phyloP scores from a whole-genome alignment of 2,329 filamentous ascomycete genomes.

The Fusarium graminum region DNA sequence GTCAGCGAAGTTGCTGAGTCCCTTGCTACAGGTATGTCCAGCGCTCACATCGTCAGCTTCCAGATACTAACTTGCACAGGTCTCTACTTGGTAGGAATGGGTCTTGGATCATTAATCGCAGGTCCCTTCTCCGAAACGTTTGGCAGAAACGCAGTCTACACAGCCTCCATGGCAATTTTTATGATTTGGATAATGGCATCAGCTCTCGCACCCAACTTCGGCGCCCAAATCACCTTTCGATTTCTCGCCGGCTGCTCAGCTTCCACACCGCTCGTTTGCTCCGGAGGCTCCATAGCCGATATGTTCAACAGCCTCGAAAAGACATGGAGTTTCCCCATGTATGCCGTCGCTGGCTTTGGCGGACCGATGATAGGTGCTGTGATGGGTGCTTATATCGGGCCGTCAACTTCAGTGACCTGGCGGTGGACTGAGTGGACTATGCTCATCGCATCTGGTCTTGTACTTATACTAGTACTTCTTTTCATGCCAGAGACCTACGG shows the following conservation, averaged over 20 bases:
- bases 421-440: slow-evolving; percentile 75
- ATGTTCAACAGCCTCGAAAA: slow-evolving; percentile 54
- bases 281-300: slow-evolving; percentile 60
- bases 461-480: slow-evolving; percentile 68
- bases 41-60: rapidly evolving
- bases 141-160: slow-evolving; percentile 58
- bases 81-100: slow-evolving; percentile 54
- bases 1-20: slow-evolving; percentile 65
- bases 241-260: slow-evolving; percentile 63
- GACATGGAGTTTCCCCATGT: slow-evolving; percentile 60
- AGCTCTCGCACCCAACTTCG: slow-evolving; percentile 59
- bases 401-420: slow-evolving; percentile 66
- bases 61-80: slow-evolving; percentile 18
- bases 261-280: slow-evolving; percentile 59
- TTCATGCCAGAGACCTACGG: slow-evolving; percentile 77
- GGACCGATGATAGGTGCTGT: slow-evolving; percentile 59
- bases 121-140: slow-evolving; percentile 58
- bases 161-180: slow-evolving; percentile 56
- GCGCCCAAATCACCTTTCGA: slow-evolving; percentile 60
- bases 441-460: slow-evolving; percentile 70
- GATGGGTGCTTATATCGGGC: slow-evolving; percentile 73
- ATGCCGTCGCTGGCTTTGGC: slow-evolving; percentile 58
- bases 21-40: slow-evolving; percentile 57
- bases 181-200: slow-evolving; percentile 61
- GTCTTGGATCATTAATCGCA: slow-evolving; percentile 54